A percentile compares a stretch with the other conserved stretches of the same genome.
These are phyloP conservation scores for Acanthamoeba castellanii DNA, from an alignment of 208 protist species.

Conservation along the genomic window DNA sequence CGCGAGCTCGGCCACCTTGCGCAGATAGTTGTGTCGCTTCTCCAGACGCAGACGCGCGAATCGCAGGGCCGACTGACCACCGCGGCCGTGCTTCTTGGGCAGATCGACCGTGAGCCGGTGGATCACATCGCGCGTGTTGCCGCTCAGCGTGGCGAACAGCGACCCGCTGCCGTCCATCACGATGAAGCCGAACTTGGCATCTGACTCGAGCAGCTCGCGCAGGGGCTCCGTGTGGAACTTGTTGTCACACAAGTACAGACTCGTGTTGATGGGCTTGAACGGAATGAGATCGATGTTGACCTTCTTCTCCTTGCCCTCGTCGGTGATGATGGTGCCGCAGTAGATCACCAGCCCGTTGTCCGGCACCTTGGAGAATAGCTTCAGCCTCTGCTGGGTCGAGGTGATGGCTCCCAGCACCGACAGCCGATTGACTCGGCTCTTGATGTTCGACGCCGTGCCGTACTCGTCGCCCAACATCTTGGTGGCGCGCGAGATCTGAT, in stretches of 20 bases:
- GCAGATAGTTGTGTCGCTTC: constrained; percentile 99
- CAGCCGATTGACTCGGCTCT: constrained; percentile 98
- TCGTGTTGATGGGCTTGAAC: constrained; percentile 99
- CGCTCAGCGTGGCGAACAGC: constrained; percentile 98
- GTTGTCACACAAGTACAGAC: constrained; percentile 99
- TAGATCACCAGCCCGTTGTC: constrained; percentile 99
- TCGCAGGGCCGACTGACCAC: constrained; percentile 99
- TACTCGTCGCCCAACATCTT: constrained; percentile 99
- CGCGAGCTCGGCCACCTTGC: constrained; percentile 98
- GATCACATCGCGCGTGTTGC: constrained; percentile 98
- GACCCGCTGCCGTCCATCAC: constrained; percentile 99
- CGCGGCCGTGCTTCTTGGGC: constrained; percentile 99
- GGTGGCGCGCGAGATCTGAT: constrained; percentile 97
- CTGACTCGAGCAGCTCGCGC: constrained; percentile 97
- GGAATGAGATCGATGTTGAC: constrained; percentile 99
- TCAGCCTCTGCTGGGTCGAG: constrained; percentile 90
- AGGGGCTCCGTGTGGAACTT: constrained; percentile 99
- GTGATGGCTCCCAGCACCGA: constrained; percentile 95
- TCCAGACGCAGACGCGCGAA: constrained; percentile 99
- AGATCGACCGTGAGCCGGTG: constrained; percentile 99
- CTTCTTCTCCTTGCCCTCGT: constrained; percentile 99
- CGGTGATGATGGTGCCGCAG: constrained; percentile 98
- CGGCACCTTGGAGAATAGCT: constrained; percentile 89
- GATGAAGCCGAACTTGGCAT: constrained; percentile 99
- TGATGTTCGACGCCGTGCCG: constrained; percentile 99